Conservation (phyloP, 495 filamentous ascomycete genomes). For the Aeminium ludgeri region DNA sequence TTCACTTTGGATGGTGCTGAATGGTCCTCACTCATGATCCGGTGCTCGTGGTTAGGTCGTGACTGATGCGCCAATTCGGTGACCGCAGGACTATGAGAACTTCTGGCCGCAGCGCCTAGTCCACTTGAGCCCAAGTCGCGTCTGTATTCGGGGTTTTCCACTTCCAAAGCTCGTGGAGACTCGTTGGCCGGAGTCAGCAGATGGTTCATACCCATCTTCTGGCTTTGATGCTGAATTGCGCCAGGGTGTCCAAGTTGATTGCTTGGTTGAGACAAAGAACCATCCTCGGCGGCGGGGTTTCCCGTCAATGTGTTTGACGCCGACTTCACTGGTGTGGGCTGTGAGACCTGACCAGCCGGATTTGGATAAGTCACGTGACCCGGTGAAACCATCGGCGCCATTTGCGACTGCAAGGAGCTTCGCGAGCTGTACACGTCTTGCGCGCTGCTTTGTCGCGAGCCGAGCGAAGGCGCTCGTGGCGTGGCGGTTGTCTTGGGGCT, state of each 20-base stretch:
- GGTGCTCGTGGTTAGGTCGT: no score
- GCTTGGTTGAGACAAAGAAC: slow-evolving; percentile 7
- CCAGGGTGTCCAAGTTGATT: neutral
- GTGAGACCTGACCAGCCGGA: neutral
- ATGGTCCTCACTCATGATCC: no score
- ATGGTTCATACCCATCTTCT: slow-evolving; percentile 13
- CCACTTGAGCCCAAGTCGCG: no score
- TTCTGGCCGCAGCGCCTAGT: no score
- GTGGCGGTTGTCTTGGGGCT: slow-evolving; percentile 15
- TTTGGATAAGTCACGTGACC: slow-evolving; percentile 2
- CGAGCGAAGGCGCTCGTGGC: slow-evolving; percentile 8
- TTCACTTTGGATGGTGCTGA: no score
- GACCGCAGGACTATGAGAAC: no score
- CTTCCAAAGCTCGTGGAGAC: neutral
- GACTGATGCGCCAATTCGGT: no score
- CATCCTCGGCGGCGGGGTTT: neutral
- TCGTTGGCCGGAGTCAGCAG: slow-evolving; percentile 3
- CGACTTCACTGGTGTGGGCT: neutral
- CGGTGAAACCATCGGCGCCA: neutral
- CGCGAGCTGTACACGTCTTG: slow-evolving; percentile 4
- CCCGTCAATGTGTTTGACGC: neutral
- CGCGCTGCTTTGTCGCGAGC: slow-evolving; percentile 12
- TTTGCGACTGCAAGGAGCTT: slow-evolving; percentile 7
- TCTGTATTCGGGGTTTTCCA: no score
- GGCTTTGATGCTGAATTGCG: slow-evolving; percentile 8